Evolutionary conservation across 352 stramenopile genomes (phyloP).

Genomic region (Phytophthora fragariaefolia): DNA sequence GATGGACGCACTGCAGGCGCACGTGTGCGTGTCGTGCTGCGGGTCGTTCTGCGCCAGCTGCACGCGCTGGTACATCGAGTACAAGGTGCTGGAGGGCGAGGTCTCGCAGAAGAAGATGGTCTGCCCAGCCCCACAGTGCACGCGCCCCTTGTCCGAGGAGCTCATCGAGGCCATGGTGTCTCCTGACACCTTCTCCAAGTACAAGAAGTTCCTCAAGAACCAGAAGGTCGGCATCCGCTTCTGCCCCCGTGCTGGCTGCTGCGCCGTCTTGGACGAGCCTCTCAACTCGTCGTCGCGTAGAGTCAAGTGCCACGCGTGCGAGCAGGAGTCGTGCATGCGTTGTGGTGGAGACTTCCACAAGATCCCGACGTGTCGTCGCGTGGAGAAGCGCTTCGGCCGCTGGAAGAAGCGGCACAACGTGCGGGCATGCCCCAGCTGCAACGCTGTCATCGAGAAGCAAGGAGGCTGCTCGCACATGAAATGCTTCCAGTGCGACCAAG

Average conservation of each 20-base stretch:
- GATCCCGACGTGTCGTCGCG: slow-evolving; percentile 56
- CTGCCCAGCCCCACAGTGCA: slow-evolving; percentile 69
- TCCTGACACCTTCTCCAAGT: slow-evolving; percentile 62
- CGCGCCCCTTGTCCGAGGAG: slow-evolving; percentile 50
- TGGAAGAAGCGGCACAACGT: slow-evolving; percentile 82
- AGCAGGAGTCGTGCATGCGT: slow-evolving; percentile 71
- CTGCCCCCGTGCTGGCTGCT: slow-evolving; percentile 71
- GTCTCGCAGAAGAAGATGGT: slow-evolving; percentile 79
- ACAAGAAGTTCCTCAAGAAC: slow-evolving; percentile 69
- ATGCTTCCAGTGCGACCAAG: slow-evolving; percentile 84
- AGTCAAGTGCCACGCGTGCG: slow-evolving; percentile 54
- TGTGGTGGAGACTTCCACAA: slow-evolving; percentile 70
- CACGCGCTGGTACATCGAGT: slow-evolving; percentile 76
- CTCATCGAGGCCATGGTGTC: slow-evolving; percentile 62
- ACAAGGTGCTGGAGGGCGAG: slow-evolving; percentile 80
- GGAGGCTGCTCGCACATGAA: slow-evolving; percentile 89
- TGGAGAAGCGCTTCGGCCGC: slow-evolving; percentile 67
- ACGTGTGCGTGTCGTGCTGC: slow-evolving; percentile 56
- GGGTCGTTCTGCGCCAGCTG: slow-evolving; percentile 64
- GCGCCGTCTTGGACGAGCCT: slow-evolving; percentile 62
- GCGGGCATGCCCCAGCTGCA: slow-evolving; percentile 71
- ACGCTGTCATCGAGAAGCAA: slow-evolving; percentile 81
- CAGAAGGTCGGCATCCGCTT: slow-evolving; percentile 74
- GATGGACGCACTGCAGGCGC: slow-evolving; percentile 49
- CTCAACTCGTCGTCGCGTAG: slow-evolving; percentile 50